These are phyloP conservation scores for Ophiostoma australiae DNA, from an alignment of 2,329 filamentous ascomycete genomes.

Conservation along the genomic window DNA sequence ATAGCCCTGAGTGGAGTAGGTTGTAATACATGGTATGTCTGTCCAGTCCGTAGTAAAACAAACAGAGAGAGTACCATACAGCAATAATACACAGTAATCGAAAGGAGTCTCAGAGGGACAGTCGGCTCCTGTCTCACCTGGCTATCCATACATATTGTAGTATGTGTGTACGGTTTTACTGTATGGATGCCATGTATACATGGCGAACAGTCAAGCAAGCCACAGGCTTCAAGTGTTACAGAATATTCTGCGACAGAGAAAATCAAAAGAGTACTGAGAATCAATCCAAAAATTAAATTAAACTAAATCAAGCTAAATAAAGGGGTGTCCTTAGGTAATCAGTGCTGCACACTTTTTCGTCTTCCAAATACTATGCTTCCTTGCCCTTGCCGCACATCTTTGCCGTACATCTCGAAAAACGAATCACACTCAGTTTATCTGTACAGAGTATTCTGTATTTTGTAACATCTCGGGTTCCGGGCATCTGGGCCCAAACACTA, in stretches of 20 bases:
- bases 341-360: not conserved
- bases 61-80: not conserved
- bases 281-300: no score
- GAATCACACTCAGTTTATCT: not conserved
- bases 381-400: not conserved
- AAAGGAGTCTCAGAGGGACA: not conserved
- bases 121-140: not conserved
- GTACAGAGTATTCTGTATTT: no score
- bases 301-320: not conserved
- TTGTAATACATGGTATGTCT: no score
- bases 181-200: not conserved
- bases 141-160: no score
- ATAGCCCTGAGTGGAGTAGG: not conserved
- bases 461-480: not conserved
- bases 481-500: constrained; percentile 2
- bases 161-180: no score
- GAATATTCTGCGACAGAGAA: not conserved
- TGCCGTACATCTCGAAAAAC: not conserved
- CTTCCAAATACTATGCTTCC: not conserved
- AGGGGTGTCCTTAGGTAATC: not conserved
- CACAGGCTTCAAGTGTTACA: not conserved
- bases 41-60: not conserved
- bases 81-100: not conserved
- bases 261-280: not conserved
- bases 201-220: not conserved